phyloP scores from a whole-genome alignment of 2,329 filamentous ascomycete species.

The Paecilomyces fulvus region DNA sequence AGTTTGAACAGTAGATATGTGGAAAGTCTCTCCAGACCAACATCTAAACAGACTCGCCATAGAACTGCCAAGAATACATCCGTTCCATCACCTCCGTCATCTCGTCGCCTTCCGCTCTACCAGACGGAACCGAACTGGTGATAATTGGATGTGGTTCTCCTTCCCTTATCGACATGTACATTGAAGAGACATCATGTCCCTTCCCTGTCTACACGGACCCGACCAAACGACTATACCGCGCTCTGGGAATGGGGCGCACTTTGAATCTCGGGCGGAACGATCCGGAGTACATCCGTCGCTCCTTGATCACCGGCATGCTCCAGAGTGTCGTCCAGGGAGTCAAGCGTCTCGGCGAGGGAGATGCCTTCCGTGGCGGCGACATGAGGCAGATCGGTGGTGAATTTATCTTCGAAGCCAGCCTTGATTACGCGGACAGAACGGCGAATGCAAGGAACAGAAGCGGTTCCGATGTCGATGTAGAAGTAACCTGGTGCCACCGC shows the following conservation, averaged over 20 bases:
- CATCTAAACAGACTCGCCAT: slow-evolving; percentile 1
- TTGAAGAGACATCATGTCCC: slow-evolving; percentile 51
- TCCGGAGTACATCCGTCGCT: slow-evolving; percentile 51
- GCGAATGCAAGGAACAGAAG: not conserved
- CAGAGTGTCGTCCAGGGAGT: slow-evolving; percentile 51
- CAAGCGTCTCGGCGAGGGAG: slow-evolving; percentile 47
- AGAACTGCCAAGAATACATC: slow-evolving; percentile 72
- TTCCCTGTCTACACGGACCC: slow-evolving; percentile 76
- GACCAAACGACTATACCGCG: slow-evolving; percentile 54
- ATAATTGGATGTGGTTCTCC: slow-evolving; percentile 67
- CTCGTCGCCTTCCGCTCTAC: slow-evolving; percentile 38
- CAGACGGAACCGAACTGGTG: slow-evolving; percentile 52
- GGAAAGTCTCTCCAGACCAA: not conserved
- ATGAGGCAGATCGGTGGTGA: slow-evolving; percentile 66
- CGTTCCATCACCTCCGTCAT: slow-evolving; percentile 53
- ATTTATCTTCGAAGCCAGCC: slow-evolving; percentile 57
- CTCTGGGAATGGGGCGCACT: slow-evolving; percentile 61
- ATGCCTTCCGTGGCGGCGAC: slow-evolving; percentile 57
- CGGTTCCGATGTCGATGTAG: slow-evolving; percentile 43
- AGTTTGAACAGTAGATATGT: not conserved
- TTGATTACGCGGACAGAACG: slow-evolving; percentile 6
- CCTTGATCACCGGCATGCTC: slow-evolving; percentile 37
- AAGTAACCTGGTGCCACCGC: slow-evolving; percentile 69
- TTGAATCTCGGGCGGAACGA: slow-evolving; percentile 44
- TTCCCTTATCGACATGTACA: slow-evolving; percentile 59